Conservation (phyloP, 495 filamentous ascomycete species). For the Barbatosphaeria neglecta region DNA sequence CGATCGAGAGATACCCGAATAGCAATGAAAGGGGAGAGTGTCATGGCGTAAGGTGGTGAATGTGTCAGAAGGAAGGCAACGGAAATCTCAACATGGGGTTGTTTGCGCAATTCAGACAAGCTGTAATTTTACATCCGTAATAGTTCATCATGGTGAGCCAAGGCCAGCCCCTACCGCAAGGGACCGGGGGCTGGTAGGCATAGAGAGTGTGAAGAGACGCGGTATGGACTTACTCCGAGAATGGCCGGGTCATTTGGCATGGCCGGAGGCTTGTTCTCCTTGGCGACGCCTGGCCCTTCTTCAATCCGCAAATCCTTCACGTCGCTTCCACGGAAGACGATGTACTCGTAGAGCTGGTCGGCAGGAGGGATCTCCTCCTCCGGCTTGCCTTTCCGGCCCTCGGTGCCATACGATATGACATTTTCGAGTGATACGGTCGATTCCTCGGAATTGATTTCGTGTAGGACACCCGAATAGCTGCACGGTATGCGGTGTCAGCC, state of each 20-base stretch:
- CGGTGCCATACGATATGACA: constrained; percentile 85
- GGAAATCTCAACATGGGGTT: constrained; percentile 81
- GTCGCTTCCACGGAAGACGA: constrained; percentile 96
- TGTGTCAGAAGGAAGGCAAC: constrained; percentile 99
- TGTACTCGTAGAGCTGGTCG: constrained; percentile 89
- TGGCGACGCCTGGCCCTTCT: constrained; percentile 49
- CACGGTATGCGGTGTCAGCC: constrained; percentile 6
- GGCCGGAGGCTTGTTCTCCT: constrained; percentile 63
- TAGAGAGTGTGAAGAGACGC: too few relatives aligned
- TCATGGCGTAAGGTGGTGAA: constrained; percentile 30
- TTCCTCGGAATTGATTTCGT: constrained; percentile 95
- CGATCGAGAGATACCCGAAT: too few relatives aligned
- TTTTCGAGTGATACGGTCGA: constrained; percentile 94
- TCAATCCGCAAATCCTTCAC: constrained; percentile 95
- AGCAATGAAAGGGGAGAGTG: background rate
- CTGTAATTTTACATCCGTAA: constrained; percentile 71
- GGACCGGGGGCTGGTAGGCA: background rate
- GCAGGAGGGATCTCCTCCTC: constrained; percentile 72
- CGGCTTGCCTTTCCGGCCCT: constrained; percentile 69
- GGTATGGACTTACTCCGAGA: constrained; percentile 89
- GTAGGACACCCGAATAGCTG: constrained; percentile 89
- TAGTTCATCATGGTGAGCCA: constrained; percentile 59
- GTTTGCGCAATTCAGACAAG: constrained; percentile 83
- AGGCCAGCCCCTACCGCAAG: constrained; percentile 2
- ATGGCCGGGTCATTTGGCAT: constrained; percentile 95